phyloP scores from a whole-genome alignment of 371 early-diverging fungal genomes.

The Syncephalastrum racemosum region DNA sequence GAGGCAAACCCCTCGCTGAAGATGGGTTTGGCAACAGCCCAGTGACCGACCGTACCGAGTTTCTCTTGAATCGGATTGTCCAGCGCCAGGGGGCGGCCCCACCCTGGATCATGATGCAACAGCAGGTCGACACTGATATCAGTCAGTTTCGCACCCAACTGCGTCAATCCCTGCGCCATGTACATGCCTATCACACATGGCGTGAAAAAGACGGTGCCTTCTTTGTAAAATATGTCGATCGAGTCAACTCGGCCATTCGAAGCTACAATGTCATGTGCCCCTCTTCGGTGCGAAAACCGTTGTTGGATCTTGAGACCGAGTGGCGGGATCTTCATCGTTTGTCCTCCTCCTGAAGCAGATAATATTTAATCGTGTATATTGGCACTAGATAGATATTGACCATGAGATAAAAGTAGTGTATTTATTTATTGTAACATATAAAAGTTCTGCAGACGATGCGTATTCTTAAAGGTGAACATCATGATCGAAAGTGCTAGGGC shows the following conservation, averaged over 20 bases:
- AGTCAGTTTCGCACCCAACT: constrained; percentile 30
- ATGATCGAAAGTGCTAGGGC: no score
- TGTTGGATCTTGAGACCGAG: constrained; percentile 24
- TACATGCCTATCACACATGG: constrained; percentile 3
- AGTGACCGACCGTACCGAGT: constrained; percentile 41
- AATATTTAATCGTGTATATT: no score
- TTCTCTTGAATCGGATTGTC: constrained; percentile 50
- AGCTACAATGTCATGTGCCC: constrained; percentile 43
- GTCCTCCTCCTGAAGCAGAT: no score
- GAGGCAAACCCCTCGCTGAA: constrained; percentile 41
- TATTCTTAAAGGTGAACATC: no score
- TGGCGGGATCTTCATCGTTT: constrained; percentile 2
- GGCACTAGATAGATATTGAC: no score
- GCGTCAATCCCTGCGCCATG: constrained; percentile 8
- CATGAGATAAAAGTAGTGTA: no score
- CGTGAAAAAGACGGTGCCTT: constrained; percentile 14
- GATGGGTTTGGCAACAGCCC: constrained; percentile 41
- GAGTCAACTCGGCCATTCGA: constrained; percentile 19
- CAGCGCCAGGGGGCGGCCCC: constrained; percentile 49
- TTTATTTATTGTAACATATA: no score
- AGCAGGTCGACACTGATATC: constrained; percentile 45
- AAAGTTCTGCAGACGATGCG: no score
- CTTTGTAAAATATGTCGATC: constrained; percentile 15
- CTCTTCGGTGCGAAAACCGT: constrained; percentile 22
- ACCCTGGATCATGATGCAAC: constrained; percentile 51